phyloP scores from a whole-genome alignment of 176 grass and related monocot genomes.

The Eragrostis curvula region DNA sequence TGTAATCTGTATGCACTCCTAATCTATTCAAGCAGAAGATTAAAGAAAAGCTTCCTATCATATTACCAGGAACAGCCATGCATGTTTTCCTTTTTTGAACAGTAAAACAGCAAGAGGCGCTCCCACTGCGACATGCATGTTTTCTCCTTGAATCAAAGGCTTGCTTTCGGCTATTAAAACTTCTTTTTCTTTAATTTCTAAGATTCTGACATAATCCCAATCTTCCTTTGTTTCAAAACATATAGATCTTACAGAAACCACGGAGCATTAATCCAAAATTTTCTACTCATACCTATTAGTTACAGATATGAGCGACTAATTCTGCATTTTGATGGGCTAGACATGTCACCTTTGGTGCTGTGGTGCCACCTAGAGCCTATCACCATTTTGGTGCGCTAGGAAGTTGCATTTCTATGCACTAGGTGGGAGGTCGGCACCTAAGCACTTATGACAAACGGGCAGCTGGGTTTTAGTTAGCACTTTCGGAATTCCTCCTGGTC shows the following conservation, averaged over 20 bases:
- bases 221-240: slow-evolving; percentile 15
- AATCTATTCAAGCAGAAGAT: too few species aligned
- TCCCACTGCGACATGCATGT: background rate
- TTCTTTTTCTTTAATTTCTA: background rate
- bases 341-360: background rate
- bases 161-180: background rate
- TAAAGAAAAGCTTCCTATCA: background rate
- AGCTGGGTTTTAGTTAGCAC: background rate
- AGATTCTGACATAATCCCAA: background rate
- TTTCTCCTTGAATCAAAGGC: too few species aligned
- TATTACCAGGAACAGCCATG: background rate
- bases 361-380: background rate
- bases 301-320: background rate
- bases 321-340: background rate
- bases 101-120: too few species aligned
- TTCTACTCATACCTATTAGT: background rate
- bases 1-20: background rate
- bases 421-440: background rate
- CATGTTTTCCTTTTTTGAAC: too few species aligned
- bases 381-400: background rate
- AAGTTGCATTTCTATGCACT: background rate
- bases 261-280: background rate
- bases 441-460: background rate
- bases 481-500: background rate
- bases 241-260: background rate